These are phyloP conservation scores for Heterobasidion parviporum DNA, from an alignment of 1,284 basidiomycete genomes.

Conservation along the genomic window DNA sequence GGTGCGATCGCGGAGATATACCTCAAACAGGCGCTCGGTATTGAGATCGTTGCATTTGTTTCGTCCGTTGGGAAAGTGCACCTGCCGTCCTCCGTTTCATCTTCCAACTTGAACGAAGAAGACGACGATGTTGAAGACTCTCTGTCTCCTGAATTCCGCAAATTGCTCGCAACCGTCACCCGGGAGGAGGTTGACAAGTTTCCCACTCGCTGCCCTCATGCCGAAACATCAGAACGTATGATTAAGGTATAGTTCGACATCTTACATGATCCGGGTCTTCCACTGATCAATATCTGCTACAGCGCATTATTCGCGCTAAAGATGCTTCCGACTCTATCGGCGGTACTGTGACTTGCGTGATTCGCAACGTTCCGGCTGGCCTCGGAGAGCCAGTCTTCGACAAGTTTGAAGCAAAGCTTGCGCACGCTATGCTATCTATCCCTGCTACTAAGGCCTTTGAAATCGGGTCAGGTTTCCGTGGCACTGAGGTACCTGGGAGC, in stretches of 20 bases:
- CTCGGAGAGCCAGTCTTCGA: slow-evolving; percentile 98
- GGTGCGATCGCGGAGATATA: slow-evolving; percentile 98
- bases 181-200: slow-evolving; percentile 87
- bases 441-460: slow-evolving; percentile 99
- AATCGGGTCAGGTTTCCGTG: slow-evolving; percentile 94
- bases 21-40: slow-evolving; percentile 78
- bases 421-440: slow-evolving; percentile 97
- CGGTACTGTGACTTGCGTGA: slow-evolving; percentile 94
- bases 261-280: not conserved
- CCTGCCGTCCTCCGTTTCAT: slow-evolving; percentile 47
- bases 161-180: slow-evolving; percentile 75
- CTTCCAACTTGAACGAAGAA: not conserved
- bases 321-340: slow-evolving; percentile 91
- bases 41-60: slow-evolving; percentile 97
- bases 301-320: slow-evolving; percentile 94
- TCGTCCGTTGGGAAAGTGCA: slow-evolving; percentile 92
- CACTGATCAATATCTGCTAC: not conserved
- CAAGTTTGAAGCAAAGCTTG: slow-evolving; percentile 95
- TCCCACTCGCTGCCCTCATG: slow-evolving; percentile 86
- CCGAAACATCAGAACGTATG: slow-evolving; percentile 85
- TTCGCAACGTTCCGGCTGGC: slow-evolving; percentile 84
- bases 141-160: slow-evolving; percentile 76
- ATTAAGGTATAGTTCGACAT: slow-evolving; percentile 49
- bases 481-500: slow-evolving; percentile 91
- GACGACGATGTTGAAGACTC: slow-evolving; percentile 72